A percentile compares a stretch with the other conserved stretches of the same genome.
phyloP scores from a whole-genome alignment of 345 rosid genomes.

The Euphorbia peplus region DNA sequence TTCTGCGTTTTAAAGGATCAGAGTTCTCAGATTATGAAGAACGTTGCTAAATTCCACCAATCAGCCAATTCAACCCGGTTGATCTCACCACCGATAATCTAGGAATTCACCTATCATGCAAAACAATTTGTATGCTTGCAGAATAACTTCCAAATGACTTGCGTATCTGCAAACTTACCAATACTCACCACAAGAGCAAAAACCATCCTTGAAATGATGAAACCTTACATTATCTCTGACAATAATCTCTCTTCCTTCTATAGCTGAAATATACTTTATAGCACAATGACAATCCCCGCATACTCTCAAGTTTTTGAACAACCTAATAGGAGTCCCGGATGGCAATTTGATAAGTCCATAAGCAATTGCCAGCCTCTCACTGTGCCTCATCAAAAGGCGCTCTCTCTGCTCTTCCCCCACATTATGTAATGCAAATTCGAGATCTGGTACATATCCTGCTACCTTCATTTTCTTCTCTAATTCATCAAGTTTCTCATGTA shows the following conservation, averaged over 20 bases:
- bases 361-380: conserved; percentile 84
- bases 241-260: conserved; percentile 64
- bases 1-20: background rate
- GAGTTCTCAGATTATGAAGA: background rate
- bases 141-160: too few relatives aligned
- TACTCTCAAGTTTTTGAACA: conserved; percentile 82
- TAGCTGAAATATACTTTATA: conserved; percentile 57
- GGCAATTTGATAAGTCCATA: conserved; percentile 66
- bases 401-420: conserved; percentile 64
- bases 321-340: conserved; percentile 40
- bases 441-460: conserved; percentile 73
- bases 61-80: background rate
- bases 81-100: background rate
- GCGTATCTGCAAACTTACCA: conserved; percentile 36
- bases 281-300: conserved; percentile 84
- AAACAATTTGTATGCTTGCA: background rate
- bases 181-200: conserved; percentile 84
- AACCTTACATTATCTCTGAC: conserved; percentile 75
- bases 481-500: conserved; percentile 57
- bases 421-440: conserved; percentile 73
- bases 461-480: conserved; percentile 64
- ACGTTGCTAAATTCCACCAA: background rate
- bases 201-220: conserved; percentile 77
- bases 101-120: background rate
- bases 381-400: conserved; percentile 66